A percentile compares a stretch with the other conserved stretches of the same genome.
phyloP scores from a whole-genome alignment of 129 eudicot genomes.

The Tanacetum coccineum region DNA sequence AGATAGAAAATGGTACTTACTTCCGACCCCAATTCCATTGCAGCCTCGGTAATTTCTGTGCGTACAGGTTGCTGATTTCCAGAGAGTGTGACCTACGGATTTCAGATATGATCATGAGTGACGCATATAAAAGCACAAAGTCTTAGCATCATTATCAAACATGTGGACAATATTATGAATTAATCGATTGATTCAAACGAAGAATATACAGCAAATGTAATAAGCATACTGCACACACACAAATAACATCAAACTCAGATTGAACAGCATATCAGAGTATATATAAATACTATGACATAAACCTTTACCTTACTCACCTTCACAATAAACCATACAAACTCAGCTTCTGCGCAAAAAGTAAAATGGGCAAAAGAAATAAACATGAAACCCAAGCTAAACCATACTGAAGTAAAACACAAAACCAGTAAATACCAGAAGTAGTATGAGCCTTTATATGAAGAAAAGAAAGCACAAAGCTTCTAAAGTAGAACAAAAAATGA shows the following conservation, averaged over 20 bases:
- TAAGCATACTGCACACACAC: background rate
- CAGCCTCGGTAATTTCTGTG: conserved; percentile 93
- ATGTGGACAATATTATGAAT: background rate
- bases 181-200: background rate
- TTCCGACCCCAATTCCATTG: conserved; percentile 89
- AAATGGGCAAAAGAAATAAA: too few relatives aligned
- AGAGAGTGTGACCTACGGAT: conserved; percentile 73
- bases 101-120: conserved; percentile 11
- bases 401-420: too few relatives aligned
- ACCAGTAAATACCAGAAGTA: background rate
- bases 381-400: too few relatives aligned
- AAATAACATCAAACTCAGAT: background rate
- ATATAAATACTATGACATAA: conserved; percentile 6
- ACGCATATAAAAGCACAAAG: background rate
- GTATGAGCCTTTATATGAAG: background rate
- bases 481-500: background rate
- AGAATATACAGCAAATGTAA: background rate
- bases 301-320: conserved; percentile 89
- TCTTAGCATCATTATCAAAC: background rate
- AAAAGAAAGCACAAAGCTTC: conserved; percentile 15
- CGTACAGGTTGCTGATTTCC: conserved; percentile 95
- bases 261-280: background rate
- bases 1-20: conserved; percentile 37
- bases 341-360: conserved; percentile 62
- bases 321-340: conserved; percentile 96